Base-by-base conservation (phyloP, 352 stramenopile species). In the Phytophthora pisi region DNA sequence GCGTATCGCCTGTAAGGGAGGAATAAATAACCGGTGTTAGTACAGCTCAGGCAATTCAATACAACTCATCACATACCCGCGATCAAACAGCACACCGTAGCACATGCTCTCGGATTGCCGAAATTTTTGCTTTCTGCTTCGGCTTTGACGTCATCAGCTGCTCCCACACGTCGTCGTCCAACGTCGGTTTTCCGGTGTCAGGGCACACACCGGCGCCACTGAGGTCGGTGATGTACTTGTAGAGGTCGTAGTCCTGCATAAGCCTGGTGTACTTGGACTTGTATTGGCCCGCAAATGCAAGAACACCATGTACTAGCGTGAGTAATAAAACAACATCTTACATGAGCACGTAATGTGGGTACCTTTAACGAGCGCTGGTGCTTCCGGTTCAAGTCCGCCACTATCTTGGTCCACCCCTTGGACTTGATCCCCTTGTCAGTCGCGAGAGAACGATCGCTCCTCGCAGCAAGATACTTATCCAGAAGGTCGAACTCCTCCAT, bases 401-500 rank as follows among this genome's bases (percentile, higher is more conserved):
- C 4, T 42, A 42, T 42, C 10, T 42, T 16, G 4, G 34, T 42
- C 34, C 31, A 42, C 4, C 34, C 34, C 11, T 42, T 42, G 34
- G 15, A 2, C 23, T 59, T 50, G 18, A 50, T 57, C 0, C 34
- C 36, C 46, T 54, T 66, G 11, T 59, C 36, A 7, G 58, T 59
- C 8, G 58, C 38, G 5, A 49, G 36, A 13, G 43, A 50, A 6
- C 2, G 46, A 18, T 54, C 45, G 40, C 47, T 51, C 23, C 26
- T 20, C 36, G 49, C 58, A 30, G 7, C 11, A 46, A 59, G 30
- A 28, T 59, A 54, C 7, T 46, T 66, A 20, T 60, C 59, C 16
- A 66, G 26, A 7, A 66, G 49, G 13, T 66, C 26, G 20, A 66
- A 66, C 50, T 66, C 58, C 11, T 66, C 24, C 15, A 54, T 43